Evolutionary conservation across 345 rosid species (phyloP).

Genomic region (Linum usitatissimum): DNA sequence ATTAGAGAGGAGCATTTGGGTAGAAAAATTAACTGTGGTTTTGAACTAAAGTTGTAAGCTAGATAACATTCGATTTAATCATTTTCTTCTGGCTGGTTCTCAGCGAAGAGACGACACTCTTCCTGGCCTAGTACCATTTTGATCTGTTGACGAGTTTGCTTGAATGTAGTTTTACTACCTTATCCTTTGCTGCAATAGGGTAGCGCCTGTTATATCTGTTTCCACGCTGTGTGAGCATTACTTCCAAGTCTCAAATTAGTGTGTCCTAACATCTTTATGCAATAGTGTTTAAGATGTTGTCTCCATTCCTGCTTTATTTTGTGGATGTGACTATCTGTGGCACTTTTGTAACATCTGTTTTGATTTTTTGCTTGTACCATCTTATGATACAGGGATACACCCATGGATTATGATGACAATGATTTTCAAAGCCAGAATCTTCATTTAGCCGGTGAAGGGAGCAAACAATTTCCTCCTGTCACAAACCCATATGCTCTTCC

Average conservation of each 20-base stretch:
- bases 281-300: neutral
- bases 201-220: neutral
- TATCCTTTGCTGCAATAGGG: too few species aligned
- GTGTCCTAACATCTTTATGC: neutral
- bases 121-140: neutral
- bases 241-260: neutral
- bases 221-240: neutral
- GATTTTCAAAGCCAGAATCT: conserved; percentile 93
- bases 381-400: conserved; percentile 42
- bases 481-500: conserved; percentile 66
- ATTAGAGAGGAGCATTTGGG: too few species aligned
- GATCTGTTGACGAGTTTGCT: too few species aligned
- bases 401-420: conserved; percentile 99
- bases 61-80: too few species aligned
- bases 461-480: conserved; percentile 57
- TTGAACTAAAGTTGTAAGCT: neutral
- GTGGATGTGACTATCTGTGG: neutral
- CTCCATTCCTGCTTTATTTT: neutral
- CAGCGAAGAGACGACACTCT: neutral
- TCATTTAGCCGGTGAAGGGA: conserved; percentile 83
- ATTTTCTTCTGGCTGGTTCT: neutral
- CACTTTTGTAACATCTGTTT: neutral
- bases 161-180: too few species aligned
- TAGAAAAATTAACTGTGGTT: too few species aligned
- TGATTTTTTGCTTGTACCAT: neutral